These are phyloP conservation scores for Globisporangium carolinianum DNA, from an alignment of 352 stramenopile genomes.

Conservation along the genomic window DNA sequence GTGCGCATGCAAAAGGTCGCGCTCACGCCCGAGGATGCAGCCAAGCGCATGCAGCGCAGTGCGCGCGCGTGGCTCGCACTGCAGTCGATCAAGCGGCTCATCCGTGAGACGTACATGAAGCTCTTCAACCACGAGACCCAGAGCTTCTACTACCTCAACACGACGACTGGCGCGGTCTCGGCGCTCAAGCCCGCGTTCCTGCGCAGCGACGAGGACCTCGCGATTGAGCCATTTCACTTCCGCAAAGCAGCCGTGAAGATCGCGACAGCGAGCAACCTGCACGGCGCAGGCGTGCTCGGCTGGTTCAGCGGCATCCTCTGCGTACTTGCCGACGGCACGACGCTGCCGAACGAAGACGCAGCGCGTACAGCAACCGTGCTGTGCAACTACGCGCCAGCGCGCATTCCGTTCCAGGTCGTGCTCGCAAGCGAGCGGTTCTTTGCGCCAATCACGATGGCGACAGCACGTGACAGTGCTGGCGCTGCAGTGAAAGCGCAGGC, in stretches of 20 bases:
- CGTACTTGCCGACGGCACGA: slow-evolving; percentile 41
- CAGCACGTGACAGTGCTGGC: not conserved
- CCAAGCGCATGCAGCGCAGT: slow-evolving; percentile 42
- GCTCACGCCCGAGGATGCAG: slow-evolving; percentile 26
- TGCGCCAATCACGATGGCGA: slow-evolving; percentile 19
- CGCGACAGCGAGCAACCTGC: slow-evolving; percentile 30
- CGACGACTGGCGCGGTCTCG: slow-evolving; percentile 28
- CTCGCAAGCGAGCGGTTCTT: slow-evolving; percentile 50
- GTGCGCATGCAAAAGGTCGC: slow-evolving; percentile 1
- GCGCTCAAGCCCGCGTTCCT: slow-evolving; percentile 45
- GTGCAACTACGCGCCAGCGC: slow-evolving; percentile 44
- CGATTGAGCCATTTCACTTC: slow-evolving; percentile 58
- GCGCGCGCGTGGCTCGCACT: slow-evolving; percentile 32
- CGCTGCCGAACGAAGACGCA: slow-evolving; percentile 28
- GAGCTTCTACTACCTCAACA: slow-evolving; percentile 72
- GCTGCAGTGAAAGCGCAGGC: not conserved
- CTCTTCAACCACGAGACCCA: slow-evolving; percentile 40
- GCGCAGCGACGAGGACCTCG: slow-evolving; percentile 39
- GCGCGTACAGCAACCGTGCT: slow-evolving; percentile 32
- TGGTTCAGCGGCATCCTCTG: slow-evolving; percentile 42
- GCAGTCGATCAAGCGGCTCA: slow-evolving; percentile 27
- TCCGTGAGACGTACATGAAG: slow-evolving; percentile 74
- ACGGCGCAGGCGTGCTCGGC: slow-evolving; percentile 42
- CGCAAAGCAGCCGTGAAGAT: slow-evolving; percentile 60
- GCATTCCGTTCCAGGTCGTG: slow-evolving; percentile 38